Evolutionary conservation across 768 basidiomycete genomes (phyloP), one percentile per base, ranked within the genome.

Genomic region (Collybia sordida): DNA sequence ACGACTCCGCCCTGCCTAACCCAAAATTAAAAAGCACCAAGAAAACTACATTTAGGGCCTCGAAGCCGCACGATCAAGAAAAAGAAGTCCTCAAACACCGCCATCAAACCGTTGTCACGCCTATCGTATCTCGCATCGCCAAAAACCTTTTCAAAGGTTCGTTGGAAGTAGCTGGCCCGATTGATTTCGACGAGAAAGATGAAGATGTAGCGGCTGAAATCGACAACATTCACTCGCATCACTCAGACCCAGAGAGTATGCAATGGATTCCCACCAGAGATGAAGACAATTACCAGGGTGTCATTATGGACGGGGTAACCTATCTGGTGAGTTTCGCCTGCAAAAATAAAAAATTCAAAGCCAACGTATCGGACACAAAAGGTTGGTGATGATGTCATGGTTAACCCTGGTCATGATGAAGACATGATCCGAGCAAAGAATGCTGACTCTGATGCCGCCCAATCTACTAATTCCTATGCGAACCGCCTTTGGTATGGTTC

Each of bases 341-440:
- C 41, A 40, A 19, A 12, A 36, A 39, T 24, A n/a, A 51, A 18
- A 27, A 19, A 21, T 18, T 27, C 8, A 17, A 14, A 28, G 17
- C 11, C 8, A 21, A 12, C 12, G 39, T 47, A 23, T 40, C 58
- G 2, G 23, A 19, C 6, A 35, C 31, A n/a, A 1, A 39, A 89
- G 87, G 66, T 74, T 37, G 85, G 85, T 9, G 84, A 89, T 51
- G 62, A 75, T 42, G 79, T 88, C 0, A 80, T 86, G 73, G 81
- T 88, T 2, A 72, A 75, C 52, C 79, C 80, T 9, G 86, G 85
- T 1, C 54, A 69, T 25, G 82, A 84, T 47, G 66, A 67, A 27
- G 65, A 81, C 49, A 62, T 48, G 50, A 60, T 54, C 24, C 67
- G 80, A 6, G 72, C 71, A 15, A 65, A 66, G 42, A 74, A 72